phyloP scores from a whole-genome alignment of 2,329 filamentous ascomycete genomes.

The Ophioceras dolichostomum region DNA sequence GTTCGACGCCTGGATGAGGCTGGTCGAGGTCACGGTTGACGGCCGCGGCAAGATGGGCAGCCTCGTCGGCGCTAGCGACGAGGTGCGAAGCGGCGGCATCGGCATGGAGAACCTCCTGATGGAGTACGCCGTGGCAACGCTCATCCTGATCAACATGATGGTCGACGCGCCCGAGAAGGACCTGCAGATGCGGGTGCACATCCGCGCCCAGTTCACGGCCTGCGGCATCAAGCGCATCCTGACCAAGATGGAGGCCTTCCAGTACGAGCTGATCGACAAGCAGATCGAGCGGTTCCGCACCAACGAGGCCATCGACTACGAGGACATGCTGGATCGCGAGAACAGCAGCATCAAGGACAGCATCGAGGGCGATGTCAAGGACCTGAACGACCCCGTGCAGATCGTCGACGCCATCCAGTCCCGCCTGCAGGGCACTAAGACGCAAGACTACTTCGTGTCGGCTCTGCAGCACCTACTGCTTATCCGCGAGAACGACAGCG shows the following conservation, averaged over 20 bases:
- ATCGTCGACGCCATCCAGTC: conserved; percentile 89
- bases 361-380: conserved; percentile 74
- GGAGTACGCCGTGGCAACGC: conserved; percentile 93
- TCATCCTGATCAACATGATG: conserved; percentile 94
- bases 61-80: conserved; percentile 90
- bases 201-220: conserved; percentile 89
- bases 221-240: conserved; percentile 91
- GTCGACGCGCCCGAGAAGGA: conserved; percentile 85
- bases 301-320: conserved; percentile 96
- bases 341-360: conserved; percentile 83
- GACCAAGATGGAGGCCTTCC: conserved; percentile 95
- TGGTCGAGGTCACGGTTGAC: conserved; percentile 93
- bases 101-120: conserved; percentile 98
- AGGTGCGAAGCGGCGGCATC: conserved; percentile 88
- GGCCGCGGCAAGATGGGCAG: conserved; percentile 98
- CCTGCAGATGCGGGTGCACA: conserved; percentile 82
- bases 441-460: conserved; percentile 92
- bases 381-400: conserved; percentile 83
- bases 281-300: conserved; percentile 88
- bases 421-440: conserved; percentile 69
- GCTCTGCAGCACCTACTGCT: conserved; percentile 90
- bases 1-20: conserved; percentile 97
- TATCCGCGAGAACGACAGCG: conserved; percentile 81
- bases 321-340: conserved; percentile 89
- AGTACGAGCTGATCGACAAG: conserved; percentile 97